Evolutionary conservation across 176 grass and related monocot species (phyloP).

Genomic region (Rhipidocladum racemiflorum): DNA sequence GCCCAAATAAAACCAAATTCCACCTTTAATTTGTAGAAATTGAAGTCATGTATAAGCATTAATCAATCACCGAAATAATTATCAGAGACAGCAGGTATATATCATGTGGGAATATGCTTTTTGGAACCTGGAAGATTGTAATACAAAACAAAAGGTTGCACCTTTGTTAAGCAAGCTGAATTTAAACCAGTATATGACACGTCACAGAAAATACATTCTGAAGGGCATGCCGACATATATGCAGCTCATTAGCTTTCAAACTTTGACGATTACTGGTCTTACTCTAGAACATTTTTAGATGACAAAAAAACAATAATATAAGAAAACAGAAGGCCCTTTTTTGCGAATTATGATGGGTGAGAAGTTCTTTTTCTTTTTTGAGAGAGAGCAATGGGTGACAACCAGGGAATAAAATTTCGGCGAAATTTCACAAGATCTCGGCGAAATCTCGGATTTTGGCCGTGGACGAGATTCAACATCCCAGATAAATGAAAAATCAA

Average conservation of each 20-base stretch:
- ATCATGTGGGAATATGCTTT: neutral
- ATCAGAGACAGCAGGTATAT: neutral
- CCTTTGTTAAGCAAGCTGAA: neutral
- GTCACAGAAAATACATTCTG: neutral
- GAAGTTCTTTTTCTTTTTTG: neutral
- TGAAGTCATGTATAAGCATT: neutral
- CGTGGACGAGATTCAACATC: no score
- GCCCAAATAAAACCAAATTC: neutral
- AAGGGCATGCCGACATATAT: neutral
- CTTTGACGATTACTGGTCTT: neutral
- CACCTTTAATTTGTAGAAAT: neutral
- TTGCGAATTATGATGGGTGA: neutral
- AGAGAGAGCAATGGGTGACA: neutral
- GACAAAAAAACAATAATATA: neutral
- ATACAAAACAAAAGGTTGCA: neutral
- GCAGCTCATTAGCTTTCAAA: slow-evolving; percentile 5
- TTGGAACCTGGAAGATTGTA: neutral
- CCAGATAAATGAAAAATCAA: no score
- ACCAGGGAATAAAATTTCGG: no score
- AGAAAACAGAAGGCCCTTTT: neutral
- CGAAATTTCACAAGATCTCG: no score
- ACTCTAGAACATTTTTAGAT: neutral
- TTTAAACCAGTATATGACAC: neutral
- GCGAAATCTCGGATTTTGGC: no score
- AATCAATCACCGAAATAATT: slow-evolving; percentile 1